Evolutionary conservation across 163 green algal species (phyloP), one percentile per base, ranked within the genome.

Genomic region (Volvox carteri): DNA sequence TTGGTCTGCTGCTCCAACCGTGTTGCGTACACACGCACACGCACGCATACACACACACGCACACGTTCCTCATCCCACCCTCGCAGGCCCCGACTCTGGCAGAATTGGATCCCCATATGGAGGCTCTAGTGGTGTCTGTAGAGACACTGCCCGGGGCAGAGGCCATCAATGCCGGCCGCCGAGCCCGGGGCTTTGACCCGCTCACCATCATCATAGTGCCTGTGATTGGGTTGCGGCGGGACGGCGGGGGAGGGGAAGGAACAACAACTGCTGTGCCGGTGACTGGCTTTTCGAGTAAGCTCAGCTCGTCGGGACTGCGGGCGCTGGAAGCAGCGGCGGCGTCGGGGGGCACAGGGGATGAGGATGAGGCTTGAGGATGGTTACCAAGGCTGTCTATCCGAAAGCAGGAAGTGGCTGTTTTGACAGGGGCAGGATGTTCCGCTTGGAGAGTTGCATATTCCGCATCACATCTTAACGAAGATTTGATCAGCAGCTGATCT

Each of bases 61-160:
- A n/a, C n/a, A n/a, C n/a, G n/a, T n/a, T n/a, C n/a, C n/a, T n/a
- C n/a, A n/a, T n/a, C n/a, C n/a, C n/a, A n/a, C n/a, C n/a, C n/a
- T n/a, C 65, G 46, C 91, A 95, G 88, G 92, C 88, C 75, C 93
- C 94, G 23, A 96, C 92, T 90, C 86, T 90, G 33, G 94, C 94
- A 12, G 94, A 96, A 90, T 78, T 93, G 33, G 92, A 96, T 35
- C 84, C 90, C 1, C 28, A 25, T 35, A 95, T 96, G 92, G 67
- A 94, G 33, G 93, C 93, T 8, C 80, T 96, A 33, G 93, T 96
- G 7, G 94, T 96, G 21, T 94, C 89, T 4, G 52, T 92, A n/a
- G 94, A 96, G 89, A 96, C 94, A 0, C 60, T 95, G 42, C 50
- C 72, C 0, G 94, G 94, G 1, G 94, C 90, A 0, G 39, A 68